Conservation (phyloP, 805 yeast genomes). For the Peterozyma xylosa region DNA sequence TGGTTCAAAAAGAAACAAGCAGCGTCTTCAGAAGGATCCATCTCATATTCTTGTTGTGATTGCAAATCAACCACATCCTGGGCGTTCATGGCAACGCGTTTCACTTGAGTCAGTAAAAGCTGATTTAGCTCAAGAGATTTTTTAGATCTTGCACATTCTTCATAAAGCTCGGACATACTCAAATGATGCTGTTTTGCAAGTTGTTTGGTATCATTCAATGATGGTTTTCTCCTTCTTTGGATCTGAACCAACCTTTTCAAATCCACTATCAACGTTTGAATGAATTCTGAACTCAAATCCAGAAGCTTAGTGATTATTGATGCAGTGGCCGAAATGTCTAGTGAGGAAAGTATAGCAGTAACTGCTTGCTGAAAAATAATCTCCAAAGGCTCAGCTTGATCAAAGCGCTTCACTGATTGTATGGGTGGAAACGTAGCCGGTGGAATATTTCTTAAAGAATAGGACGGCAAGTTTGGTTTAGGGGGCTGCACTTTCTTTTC, state of each 20-base stretch:
- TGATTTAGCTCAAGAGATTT: conserved; percentile 11
- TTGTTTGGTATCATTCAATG: conserved; percentile 42
- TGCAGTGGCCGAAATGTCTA: conserved; percentile 21
- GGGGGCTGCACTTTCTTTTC: no score
- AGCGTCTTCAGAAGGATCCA: conserved; percentile 26
- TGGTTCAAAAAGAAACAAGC: conserved; percentile 47
- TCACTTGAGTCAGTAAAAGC: conserved; percentile 4
- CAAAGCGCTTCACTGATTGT: neutral
- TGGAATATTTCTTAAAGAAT: conserved; percentile 3
- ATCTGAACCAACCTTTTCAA: conserved; percentile 45
- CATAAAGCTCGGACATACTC: conserved; percentile 28
- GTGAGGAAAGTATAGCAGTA: conserved; percentile 25
- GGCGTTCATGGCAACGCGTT: conserved; percentile 9
- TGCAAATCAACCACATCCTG: conserved; percentile 10
- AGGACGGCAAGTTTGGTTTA: neutral
- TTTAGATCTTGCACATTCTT: conserved; percentile 23
- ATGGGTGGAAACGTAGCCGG: neutral
- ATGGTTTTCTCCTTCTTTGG: conserved; percentile 53
- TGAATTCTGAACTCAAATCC: conserved; percentile 24
- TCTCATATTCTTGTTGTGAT: conserved; percentile 7
- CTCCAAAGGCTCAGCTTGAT: conserved; percentile 2
- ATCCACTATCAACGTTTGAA: conserved; percentile 29
- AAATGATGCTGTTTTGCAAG: conserved; percentile 36
- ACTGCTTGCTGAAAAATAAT: conserved; percentile 18
- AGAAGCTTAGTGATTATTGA: conserved; percentile 32